These are phyloP conservation scores for Elsinoe batatas DNA, from an alignment of 2,329 filamentous ascomycete species.

Conservation along the genomic window DNA sequence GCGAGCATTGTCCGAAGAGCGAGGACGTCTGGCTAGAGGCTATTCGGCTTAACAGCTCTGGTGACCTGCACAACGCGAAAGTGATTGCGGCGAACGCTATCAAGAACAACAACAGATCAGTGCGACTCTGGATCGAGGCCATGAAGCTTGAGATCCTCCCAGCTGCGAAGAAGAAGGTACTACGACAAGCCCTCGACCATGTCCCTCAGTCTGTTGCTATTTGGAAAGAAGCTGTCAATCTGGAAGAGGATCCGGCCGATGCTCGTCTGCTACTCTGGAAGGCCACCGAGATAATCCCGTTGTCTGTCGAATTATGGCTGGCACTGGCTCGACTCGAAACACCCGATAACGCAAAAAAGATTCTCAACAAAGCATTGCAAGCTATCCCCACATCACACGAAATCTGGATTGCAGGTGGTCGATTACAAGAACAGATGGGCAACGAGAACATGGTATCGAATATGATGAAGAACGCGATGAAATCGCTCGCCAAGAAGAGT, in stretches of 20 bases:
- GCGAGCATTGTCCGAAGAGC: slow-evolving; percentile 82
- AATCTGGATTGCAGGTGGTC: slow-evolving; percentile 91
- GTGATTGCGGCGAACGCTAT: slow-evolving; percentile 91
- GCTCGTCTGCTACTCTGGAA: slow-evolving; percentile 84
- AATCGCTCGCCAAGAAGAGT: slow-evolving; percentile 77
- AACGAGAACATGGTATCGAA: slow-evolving; percentile 64
- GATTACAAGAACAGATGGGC: slow-evolving; percentile 82
- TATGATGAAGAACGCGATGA: slow-evolving; percentile 89
- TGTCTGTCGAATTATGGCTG: slow-evolving; percentile 91
- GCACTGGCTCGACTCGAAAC: slow-evolving; percentile 82
- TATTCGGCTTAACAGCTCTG: slow-evolving; percentile 65
- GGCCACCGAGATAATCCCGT: slow-evolving; percentile 87
- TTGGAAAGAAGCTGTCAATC: slow-evolving; percentile 96
- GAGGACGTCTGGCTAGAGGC: slow-evolving; percentile 96
- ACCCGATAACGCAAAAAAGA: slow-evolving; percentile 84
- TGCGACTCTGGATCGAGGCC: slow-evolving; percentile 86
- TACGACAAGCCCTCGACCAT: slow-evolving; percentile 82
- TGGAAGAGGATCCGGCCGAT: slow-evolving; percentile 83
- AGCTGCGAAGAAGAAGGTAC: slow-evolving; percentile 81
- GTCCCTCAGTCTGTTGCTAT: slow-evolving; percentile 88
- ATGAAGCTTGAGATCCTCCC: slow-evolving; percentile 82
- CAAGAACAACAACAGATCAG: slow-evolving; percentile 79
- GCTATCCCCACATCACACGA: slow-evolving; percentile 87
- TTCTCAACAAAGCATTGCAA: slow-evolving; percentile 90
- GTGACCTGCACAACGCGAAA: slow-evolving; percentile 80